A percentile compares a stretch with the other conserved stretches of the same genome.
Evolutionary conservation across 2,329 filamentous ascomycete species (phyloP).

Genomic region (Septoria petroselini): DNA sequence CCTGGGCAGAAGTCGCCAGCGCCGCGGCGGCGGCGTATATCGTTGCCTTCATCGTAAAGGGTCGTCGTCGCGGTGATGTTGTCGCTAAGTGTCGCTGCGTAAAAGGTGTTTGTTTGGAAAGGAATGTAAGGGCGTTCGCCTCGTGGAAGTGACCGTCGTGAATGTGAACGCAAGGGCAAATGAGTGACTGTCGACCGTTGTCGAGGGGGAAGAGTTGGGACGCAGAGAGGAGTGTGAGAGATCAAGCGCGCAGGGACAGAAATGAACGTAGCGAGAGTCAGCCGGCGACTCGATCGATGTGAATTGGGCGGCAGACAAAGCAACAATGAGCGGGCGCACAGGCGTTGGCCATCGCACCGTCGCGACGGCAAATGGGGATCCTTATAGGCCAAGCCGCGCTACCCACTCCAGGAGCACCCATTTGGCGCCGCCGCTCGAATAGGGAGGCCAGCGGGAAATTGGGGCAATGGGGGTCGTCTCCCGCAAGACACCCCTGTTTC

Average conservation of each 20-base stretch:
- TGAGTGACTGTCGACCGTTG: conserved; percentile 14
- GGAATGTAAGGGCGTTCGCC: conserved; percentile 7
- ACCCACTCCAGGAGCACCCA: conserved; percentile 1
- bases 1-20: conserved; percentile 20
- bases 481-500: conserved; percentile 12
- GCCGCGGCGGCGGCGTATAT: conserved; percentile 21
- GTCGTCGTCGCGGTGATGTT: background rate
- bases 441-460: conserved; percentile 8
- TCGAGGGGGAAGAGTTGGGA: conserved; percentile 3
- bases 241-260: conserved; percentile 2
- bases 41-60: conserved; percentile 7
- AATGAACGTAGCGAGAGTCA: conserved; percentile 11
- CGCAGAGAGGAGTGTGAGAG: background rate
- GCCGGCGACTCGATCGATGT: conserved; percentile 14
- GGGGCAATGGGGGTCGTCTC: conserved; percentile 3
- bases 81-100: background rate
- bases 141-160: conserved; percentile 10
- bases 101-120: background rate
- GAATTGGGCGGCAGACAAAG: conserved; percentile 14
- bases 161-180: conserved; percentile 7
- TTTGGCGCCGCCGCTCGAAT: conserved; percentile 16
- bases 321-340: conserved; percentile 11
- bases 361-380: conserved; percentile 9
- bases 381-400: conserved; percentile 21
- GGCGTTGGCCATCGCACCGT: conserved; percentile 8